Evolutionary conservation across 805 yeast genomes (phyloP).

Genomic region (Cyberlindnera amylophila): DNA sequence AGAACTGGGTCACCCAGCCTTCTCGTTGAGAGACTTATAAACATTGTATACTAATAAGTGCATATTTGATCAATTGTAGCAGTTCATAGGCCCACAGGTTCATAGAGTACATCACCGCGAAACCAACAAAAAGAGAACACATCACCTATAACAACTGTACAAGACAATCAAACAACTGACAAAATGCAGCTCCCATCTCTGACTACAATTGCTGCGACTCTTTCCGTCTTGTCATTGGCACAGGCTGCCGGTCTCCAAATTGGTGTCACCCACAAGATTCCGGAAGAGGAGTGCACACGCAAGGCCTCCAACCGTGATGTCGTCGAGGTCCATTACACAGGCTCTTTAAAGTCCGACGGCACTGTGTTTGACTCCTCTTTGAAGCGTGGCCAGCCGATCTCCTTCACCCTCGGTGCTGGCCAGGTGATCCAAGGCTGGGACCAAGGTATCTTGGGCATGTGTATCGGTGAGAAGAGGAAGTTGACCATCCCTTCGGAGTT

Average conservation of each 20-base stretch:
- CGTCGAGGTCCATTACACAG: slow-evolving; percentile 77
- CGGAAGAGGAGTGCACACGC: slow-evolving; percentile 49
- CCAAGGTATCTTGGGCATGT: slow-evolving; percentile 69
- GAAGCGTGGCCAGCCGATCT: slow-evolving; percentile 60
- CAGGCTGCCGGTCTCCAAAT: slow-evolving; percentile 10
- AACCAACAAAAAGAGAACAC: no score
- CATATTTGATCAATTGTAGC: no score
- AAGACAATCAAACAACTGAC: background rate
- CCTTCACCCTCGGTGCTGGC: slow-evolving; percentile 71
- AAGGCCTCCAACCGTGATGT: slow-evolving; percentile 63
- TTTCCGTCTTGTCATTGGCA: background rate
- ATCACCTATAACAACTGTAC: no score
- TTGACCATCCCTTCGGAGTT: slow-evolving; percentile 73
- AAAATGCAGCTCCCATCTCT: background rate
- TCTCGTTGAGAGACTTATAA: no score
- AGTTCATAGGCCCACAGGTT: no score
- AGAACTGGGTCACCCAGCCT: slow-evolving; percentile 10
- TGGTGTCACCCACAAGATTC: slow-evolving; percentile 41
- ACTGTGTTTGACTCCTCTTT: slow-evolving; percentile 72
- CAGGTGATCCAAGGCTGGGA: slow-evolving; percentile 92
- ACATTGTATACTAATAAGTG: no score
- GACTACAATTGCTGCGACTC: background rate
- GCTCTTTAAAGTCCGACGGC: slow-evolving; percentile 58
- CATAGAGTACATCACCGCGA: no score
- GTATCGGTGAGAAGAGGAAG: slow-evolving; percentile 82